A percentile compares a stretch with the other conserved stretches of the same genome.
Conservation (phyloP, 2,329 filamentous ascomycete genomes). For the Fusarium protoensiforme region DNA sequence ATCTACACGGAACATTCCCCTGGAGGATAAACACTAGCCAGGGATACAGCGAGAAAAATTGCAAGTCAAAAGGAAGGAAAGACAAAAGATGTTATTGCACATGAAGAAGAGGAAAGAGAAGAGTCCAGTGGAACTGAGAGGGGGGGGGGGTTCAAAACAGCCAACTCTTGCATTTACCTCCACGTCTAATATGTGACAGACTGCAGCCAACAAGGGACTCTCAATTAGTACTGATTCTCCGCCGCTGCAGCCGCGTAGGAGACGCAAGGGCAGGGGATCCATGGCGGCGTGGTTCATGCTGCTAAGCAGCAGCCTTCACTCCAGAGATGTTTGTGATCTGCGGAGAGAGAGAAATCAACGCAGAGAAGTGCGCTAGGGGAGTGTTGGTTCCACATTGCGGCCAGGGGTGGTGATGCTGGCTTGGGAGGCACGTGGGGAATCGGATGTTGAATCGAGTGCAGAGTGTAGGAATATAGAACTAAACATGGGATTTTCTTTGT, state of each 20-base stretch:
- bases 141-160: neutral
- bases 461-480: neutral
- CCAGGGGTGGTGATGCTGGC: neutral
- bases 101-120: neutral
- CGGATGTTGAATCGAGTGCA: neutral
- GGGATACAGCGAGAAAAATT: neutral
- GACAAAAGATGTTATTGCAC: neutral
- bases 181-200: neutral
- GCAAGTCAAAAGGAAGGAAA: neutral
- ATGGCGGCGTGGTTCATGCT: neutral
- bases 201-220: neutral
- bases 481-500: neutral
- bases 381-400: neutral
- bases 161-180: neutral
- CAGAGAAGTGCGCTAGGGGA: neutral
- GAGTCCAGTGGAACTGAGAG: neutral
- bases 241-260: neutral
- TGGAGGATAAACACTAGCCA: neutral
- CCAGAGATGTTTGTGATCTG: neutral
- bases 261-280: neutral
- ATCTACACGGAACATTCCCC: slow-evolving; percentile 7
- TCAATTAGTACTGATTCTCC: neutral
- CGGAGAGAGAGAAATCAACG: neutral
- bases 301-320: neutral
- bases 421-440: neutral